These are phyloP conservation scores for Perkinsus chesapeaki DNA, from an alignment of 169 alveolate species.

Conservation along the genomic window DNA sequence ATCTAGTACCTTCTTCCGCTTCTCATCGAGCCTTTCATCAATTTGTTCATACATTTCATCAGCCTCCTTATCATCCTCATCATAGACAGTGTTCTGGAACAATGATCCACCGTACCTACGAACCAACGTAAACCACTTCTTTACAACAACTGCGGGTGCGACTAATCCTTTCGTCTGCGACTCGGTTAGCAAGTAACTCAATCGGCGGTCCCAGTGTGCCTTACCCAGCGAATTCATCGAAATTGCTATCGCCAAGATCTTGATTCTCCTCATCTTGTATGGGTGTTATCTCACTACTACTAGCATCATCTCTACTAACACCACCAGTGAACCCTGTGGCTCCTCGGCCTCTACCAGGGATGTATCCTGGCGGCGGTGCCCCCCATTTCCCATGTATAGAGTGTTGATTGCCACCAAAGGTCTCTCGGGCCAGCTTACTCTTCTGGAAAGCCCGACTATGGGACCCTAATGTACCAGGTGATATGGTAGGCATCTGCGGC, in stretches of 20 bases:
- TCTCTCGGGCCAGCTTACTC: constrained; percentile 1
- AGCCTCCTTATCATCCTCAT: constrained; percentile 87
- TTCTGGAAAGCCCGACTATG: not conserved
- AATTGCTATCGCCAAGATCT: constrained; percentile 61
- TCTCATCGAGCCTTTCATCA: constrained; percentile 79
- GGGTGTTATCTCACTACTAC: constrained; percentile 24
- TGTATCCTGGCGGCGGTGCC: constrained; percentile 91
- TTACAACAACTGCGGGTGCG: no score
- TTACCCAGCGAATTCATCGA: constrained; percentile 87
- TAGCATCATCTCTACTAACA: constrained; percentile 88
- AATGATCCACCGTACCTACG: constrained; percentile 49
- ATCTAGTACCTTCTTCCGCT: constrained; percentile 54
- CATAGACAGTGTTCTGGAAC: constrained; percentile 68
- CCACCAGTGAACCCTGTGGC: constrained; percentile 97
- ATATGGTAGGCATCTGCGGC: constrained; percentile 24
- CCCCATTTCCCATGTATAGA: constrained; percentile 60
- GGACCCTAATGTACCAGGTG: constrained; percentile 33
- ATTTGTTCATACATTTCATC: constrained; percentile 77
- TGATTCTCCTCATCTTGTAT: constrained; percentile 59
- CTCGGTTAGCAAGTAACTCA: not conserved
- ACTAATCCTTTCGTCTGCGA: not conserved
- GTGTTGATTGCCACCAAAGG: constrained; percentile 25
- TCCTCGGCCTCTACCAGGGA: constrained; percentile 94
- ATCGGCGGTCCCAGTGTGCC: no score
- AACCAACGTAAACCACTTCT: no score